A percentile compares a stretch with the other conserved stretches of the same genome.
phyloP scores from a whole-genome alignment of 495 filamentous ascomycete species.

The Collariella sp. region DNA sequence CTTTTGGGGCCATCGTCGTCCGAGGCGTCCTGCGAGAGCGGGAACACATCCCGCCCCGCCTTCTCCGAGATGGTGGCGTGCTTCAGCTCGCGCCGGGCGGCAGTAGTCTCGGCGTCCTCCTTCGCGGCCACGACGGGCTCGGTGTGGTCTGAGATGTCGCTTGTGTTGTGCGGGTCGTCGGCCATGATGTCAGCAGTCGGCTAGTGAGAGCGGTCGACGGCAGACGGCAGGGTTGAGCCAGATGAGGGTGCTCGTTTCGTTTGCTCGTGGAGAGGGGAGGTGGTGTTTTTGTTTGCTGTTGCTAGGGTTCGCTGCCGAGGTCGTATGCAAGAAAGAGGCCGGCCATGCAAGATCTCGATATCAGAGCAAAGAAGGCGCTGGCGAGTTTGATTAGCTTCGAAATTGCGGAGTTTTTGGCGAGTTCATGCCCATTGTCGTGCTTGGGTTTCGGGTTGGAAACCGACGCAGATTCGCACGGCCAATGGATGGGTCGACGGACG shows the following conservation, averaged over 20 bases:
- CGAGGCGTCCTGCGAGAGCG: constrained; percentile 15
- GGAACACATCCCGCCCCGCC: constrained; percentile 13
- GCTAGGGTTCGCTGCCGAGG: not conserved
- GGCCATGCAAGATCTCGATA: not conserved
- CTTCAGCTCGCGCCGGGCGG: constrained; percentile 46
- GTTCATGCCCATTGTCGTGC: constrained; percentile 11
- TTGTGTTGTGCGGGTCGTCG: constrained; percentile 29
- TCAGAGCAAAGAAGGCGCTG: not conserved
- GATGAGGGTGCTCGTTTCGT: not conserved
- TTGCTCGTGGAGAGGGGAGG: not conserved
- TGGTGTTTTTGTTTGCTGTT: not conserved
- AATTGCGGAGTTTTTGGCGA: constrained; percentile 5
- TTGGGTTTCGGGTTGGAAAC: constrained; percentile 3
- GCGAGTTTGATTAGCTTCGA: constrained; percentile 6
- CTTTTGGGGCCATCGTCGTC: constrained; percentile 21
- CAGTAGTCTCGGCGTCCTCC: constrained; percentile 48
- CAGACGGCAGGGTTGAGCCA: not conserved
- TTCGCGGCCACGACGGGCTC: constrained; percentile 18
- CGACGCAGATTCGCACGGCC: not conserved
- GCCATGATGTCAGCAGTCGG: constrained; percentile 28
- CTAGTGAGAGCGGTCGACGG: not conserved
- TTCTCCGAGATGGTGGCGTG: constrained; percentile 47
- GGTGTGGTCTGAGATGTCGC: constrained; percentile 25
- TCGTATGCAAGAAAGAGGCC: not conserved
- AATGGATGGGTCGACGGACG: constrained; percentile 1